Evolutionary conservation across 768 basidiomycete genomes (phyloP).

Genomic region (Candolleomyces eurysporus): DNA sequence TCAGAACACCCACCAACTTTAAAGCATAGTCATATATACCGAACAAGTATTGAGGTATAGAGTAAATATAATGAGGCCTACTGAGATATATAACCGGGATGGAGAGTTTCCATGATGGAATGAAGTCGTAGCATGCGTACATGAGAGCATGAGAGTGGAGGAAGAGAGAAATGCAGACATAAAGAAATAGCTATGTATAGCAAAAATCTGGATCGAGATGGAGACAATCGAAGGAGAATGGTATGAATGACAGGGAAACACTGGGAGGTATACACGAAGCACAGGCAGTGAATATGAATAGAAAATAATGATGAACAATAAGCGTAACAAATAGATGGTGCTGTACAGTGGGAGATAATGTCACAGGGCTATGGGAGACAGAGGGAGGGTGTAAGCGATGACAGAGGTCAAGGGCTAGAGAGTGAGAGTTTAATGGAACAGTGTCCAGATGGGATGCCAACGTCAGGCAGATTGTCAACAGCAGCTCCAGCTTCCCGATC

Average conservation of each 20-base stretch:
- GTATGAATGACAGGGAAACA: constrained; percentile 3
- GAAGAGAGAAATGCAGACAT: constrained; percentile 18
- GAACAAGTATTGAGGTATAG: constrained; percentile 5
- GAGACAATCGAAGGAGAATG: background rate
- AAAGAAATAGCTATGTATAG: constrained; percentile 10
- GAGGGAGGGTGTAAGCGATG: background rate
- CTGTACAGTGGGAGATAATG: constrained; percentile 7
- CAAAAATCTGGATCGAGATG: background rate
- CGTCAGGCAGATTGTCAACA: constrained; percentile 40
- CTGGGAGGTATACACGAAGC: constrained; percentile 4
- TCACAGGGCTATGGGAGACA: constrained; percentile 12
- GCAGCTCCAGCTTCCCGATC: constrained; percentile 64
- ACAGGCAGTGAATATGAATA: background rate
- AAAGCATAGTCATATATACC: constrained; percentile 1
- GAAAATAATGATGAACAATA: constrained; percentile 4
- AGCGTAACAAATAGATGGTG: constrained; percentile 9
- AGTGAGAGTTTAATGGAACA: constrained; percentile 16
- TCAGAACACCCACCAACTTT: background rate
- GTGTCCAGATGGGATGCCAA: constrained; percentile 10
- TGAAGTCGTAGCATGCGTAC: too few species aligned
- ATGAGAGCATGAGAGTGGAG: background rate
- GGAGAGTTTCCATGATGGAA: too few species aligned
- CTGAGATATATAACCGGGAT: too few species aligned
- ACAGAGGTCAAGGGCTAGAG: constrained; percentile 14
- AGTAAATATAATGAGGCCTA: background rate